Percentiles rank a stretch among this genome's conserved stretches.
These are phyloP conservation scores for Populus hybrid DNA, from an alignment of 441 rosid species.

Conservation along the genomic window DNA sequence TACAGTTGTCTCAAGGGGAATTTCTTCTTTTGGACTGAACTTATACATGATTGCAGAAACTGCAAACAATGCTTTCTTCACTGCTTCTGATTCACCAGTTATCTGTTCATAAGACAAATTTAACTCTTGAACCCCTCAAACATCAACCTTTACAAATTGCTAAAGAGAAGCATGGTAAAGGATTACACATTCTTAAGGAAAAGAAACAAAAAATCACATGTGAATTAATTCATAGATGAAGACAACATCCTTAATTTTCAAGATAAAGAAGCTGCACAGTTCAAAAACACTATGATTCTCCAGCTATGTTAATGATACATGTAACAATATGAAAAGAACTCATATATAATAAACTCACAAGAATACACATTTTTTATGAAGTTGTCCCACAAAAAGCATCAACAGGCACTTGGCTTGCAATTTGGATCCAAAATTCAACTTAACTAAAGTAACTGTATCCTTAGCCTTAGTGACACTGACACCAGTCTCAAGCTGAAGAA, in stretches of 20 bases:
- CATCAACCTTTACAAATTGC: background rate
- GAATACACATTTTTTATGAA: background rate
- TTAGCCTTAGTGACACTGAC: background rate
- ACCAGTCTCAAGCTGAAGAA: background rate
- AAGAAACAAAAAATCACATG: background rate
- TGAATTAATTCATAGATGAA: background rate
- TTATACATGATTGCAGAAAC: slow-evolving; percentile 92
- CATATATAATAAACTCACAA: background rate
- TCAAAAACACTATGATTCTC: slow-evolving; percentile 1
- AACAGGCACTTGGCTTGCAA: background rate
- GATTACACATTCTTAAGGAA: background rate
- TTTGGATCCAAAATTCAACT: background rate
- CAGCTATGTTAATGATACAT: background rate
- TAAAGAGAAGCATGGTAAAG: background rate
- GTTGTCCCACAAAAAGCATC: background rate
- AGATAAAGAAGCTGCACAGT: background rate
- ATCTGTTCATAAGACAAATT: slow-evolving; percentile 39
- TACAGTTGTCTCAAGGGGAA: slow-evolving; percentile 73
- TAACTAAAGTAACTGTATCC: background rate
- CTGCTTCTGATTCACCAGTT: slow-evolving; percentile 71
- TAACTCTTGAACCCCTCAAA: background rate
- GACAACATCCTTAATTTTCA: background rate
- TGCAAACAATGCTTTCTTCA: slow-evolving; percentile 78
- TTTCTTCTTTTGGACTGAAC: slow-evolving; percentile 77
- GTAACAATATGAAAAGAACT: background rate